phyloP scores from a whole-genome alignment of 345 rosid genomes.

The Pugionium cornutum region DNA sequence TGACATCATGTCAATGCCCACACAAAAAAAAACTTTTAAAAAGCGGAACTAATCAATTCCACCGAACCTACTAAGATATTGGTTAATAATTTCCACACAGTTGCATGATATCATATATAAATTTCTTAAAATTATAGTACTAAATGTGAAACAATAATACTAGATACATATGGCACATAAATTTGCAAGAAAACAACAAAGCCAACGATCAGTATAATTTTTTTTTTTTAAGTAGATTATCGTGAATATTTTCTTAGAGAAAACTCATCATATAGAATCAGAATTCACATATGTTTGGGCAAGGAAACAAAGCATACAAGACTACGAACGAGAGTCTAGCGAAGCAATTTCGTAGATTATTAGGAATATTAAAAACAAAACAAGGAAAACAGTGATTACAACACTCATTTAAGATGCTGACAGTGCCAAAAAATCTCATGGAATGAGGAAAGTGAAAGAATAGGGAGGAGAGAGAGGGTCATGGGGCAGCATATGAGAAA shows the following conservation, averaged over 20 bases:
- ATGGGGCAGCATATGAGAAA: not conserved
- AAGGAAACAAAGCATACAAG: not conserved
- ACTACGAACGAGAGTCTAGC: not conserved
- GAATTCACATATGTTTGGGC: not conserved
- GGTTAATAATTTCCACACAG: no score
- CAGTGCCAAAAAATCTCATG: slow-evolving; percentile 6
- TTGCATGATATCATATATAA: not conserved
- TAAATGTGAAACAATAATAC: not conserved
- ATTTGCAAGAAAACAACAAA: no score
- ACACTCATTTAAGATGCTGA: slow-evolving; percentile 4
- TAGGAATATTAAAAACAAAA: not conserved
- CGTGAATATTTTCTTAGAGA: no score
- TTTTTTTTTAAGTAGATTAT: no score
- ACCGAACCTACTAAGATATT: no score
- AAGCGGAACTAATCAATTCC: no score
- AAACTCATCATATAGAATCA: not conserved
- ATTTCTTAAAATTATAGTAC: not conserved
- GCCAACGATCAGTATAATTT: no score
- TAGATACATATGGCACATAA: not conserved
- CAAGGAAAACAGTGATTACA: slow-evolving; percentile 25
- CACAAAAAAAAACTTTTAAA: no score
- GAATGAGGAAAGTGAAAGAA: slow-evolving; percentile 22
- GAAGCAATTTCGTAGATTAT: slow-evolving; percentile 6
- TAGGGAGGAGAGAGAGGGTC: slow-evolving; percentile 12
- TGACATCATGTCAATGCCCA: slow-evolving; percentile 71